A percentile compares a stretch with the other conserved stretches of the same genome.
These are phyloP conservation scores for Coemansia pectinata DNA, from an alignment of 192 early-diverging fungal genomes.

Conservation along the genomic window DNA sequence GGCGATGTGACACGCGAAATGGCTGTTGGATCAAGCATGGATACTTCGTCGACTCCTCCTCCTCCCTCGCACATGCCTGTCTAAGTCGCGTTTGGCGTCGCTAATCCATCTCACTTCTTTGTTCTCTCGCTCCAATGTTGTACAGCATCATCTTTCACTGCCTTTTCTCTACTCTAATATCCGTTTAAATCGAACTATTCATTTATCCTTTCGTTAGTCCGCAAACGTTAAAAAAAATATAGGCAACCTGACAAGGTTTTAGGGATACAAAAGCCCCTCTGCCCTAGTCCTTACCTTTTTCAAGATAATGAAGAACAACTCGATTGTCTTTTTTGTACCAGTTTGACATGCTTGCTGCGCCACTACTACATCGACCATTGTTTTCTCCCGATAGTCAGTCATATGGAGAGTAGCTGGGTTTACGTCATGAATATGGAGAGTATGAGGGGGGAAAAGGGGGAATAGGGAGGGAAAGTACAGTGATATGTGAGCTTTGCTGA, in stretches of 20 bases:
- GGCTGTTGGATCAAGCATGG: conserved; percentile 10
- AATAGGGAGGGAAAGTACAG: neutral
- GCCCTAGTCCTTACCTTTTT: too few relatives aligned
- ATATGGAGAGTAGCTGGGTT: neutral
- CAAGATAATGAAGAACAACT: too few relatives aligned
- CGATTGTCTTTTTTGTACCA: too few relatives aligned
- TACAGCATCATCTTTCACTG: conserved; percentile 16
- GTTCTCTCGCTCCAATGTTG: conserved; percentile 19
- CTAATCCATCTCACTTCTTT: neutral
- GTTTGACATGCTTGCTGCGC: neutral
- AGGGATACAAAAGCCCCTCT: too few relatives aligned
- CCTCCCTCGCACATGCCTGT: conserved; percentile 12
- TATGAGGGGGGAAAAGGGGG: neutral
- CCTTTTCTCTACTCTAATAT: conserved; percentile 1
- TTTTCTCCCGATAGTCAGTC: neutral
- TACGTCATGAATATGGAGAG: neutral
- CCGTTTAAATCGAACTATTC: too few relatives aligned
- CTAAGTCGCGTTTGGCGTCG: conserved; percentile 2
- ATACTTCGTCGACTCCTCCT: conserved; percentile 20
- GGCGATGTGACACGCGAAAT: conserved; percentile 12
- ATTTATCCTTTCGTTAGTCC: too few relatives aligned
- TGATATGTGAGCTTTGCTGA: neutral
- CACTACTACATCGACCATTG: neutral
- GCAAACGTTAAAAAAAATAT: too few relatives aligned
- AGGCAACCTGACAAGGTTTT: too few relatives aligned